Evolutionary conservation across 371 early-diverging fungal species (phyloP).

Genomic region (Choanephora cucurbitarum): DNA sequence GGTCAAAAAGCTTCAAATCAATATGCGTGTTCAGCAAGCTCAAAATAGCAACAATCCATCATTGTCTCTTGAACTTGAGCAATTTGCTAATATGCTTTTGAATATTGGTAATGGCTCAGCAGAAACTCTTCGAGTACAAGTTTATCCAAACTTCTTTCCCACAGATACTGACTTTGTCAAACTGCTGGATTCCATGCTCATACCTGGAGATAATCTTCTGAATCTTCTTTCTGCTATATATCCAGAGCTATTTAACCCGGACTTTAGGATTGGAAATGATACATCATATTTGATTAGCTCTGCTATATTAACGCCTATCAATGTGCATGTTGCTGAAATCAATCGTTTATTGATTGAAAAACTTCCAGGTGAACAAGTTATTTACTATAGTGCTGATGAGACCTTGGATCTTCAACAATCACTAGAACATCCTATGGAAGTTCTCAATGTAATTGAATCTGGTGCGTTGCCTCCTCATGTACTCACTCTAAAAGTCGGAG

Average conservation of each 20-base stretch:
- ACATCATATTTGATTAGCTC: no score
- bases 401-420: background rate
- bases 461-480: conserved; percentile 1
- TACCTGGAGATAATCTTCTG: no score
- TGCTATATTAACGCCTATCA: conserved; percentile 3
- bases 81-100: conserved; percentile 13
- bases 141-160: no score
- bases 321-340: conserved; percentile 4
- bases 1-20: no score
- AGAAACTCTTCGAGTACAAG: background rate
- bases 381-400: background rate
- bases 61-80: background rate
- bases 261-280: no score
- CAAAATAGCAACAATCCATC: background rate
- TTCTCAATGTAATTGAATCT: conserved; percentile 3
- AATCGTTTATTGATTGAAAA: background rate
- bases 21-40: conserved; percentile 11
- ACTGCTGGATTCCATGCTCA: no score
- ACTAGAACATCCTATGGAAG: background rate
- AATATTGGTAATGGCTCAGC: conserved; percentile 4
- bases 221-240: no score
- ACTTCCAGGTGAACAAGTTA: background rate
- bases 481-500: conserved; percentile 1
- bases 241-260: no score
- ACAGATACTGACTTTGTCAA: no score